Evolutionary conservation across 257 asterid species (phyloP).

Genomic region (Fraxinus pennsylvanica): DNA sequence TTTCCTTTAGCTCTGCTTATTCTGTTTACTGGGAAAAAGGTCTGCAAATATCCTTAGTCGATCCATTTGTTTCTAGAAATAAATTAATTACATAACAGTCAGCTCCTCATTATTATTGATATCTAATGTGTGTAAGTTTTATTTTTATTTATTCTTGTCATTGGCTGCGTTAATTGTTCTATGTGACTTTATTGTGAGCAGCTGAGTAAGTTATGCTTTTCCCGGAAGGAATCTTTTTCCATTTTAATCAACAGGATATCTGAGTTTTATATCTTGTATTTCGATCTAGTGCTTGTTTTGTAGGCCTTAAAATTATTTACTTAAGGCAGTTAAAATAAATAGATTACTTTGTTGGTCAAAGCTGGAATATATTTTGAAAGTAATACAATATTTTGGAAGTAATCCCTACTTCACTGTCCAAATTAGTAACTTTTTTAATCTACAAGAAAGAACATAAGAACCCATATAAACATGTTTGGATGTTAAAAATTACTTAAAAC

Average conservation of each 20-base stretch:
- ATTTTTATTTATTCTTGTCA: neutral
- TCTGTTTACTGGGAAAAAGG: slow-evolving; percentile 1
- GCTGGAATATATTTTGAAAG: neutral
- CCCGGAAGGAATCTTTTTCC: neutral
- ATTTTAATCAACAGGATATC: neutral
- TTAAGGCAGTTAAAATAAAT: neutral
- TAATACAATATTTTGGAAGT: neutral
- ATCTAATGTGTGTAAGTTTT: neutral
- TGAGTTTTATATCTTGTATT: neutral
- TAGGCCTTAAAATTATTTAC: neutral
- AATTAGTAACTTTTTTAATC: neutral
- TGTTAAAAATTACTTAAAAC: neutral
- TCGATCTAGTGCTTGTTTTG: neutral
- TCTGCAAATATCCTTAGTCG: slow-evolving; percentile 6
- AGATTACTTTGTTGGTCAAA: neutral
- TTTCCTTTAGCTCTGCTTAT: neutral
- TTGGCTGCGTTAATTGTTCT: neutral
- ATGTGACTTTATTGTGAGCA: neutral
- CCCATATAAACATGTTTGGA: neutral
- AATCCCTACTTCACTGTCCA: neutral
- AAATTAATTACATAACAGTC: neutral
- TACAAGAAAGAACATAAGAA: neutral
- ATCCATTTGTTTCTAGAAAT: neutral
- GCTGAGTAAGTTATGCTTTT: neutral
- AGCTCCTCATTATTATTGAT: neutral